Evolutionary conservation across 495 filamentous ascomycete genomes (phyloP), one percentile per base, ranked within the genome.

Genomic region (Paragyromitra xinjiangensis): DNA sequence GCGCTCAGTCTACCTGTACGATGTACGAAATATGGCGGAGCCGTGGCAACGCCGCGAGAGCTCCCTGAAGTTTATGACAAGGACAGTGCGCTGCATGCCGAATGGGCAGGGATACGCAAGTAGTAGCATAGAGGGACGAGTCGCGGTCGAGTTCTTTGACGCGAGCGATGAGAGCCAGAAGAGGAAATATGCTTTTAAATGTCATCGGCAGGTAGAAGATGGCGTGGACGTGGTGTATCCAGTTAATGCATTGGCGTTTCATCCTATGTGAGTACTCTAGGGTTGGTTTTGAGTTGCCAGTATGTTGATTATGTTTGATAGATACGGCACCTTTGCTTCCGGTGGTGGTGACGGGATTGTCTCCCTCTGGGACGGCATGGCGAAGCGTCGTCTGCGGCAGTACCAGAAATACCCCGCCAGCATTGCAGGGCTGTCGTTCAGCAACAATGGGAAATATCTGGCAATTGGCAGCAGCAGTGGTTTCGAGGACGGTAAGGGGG

Each of bases 141-240:
- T 98, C 0, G 95, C 94, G 0, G 95, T 99, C 0, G 95, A 99
- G 82, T 98, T 94, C 92, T 98, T 98, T 85, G 95, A 98, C 81
- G 91, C 94, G 12, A 91, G 89, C 7, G 86, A 89, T 40, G 90
- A 92, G 81, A 94, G 92, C 3, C 93, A 98, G 83, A 91, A 91
- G 19, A 87, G 94, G 69, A 98, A 97, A 81, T 99, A 98, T 86
- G 95, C 95, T 9, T 99, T 99, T 87, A 99, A 99, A 83, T 99
- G 95, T 84, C 95, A 99, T 84, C 90, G 95, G 11, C 92, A 95
- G 83, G 83, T 84, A 1, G 88, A 86, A 44, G 89, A 92, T 58
- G 91, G 91, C 39, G 86, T 90, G 7, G 95, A 99, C 82, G 87
- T 98, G 9, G 93, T 99, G 7, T 99, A 95, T 81, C 95, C 95